Percentiles rank a stretch among this genome's conserved stretches.
phyloP scores from a whole-genome alignment of 108 stramenopile species.

The Skeletonema menzelii region DNA sequence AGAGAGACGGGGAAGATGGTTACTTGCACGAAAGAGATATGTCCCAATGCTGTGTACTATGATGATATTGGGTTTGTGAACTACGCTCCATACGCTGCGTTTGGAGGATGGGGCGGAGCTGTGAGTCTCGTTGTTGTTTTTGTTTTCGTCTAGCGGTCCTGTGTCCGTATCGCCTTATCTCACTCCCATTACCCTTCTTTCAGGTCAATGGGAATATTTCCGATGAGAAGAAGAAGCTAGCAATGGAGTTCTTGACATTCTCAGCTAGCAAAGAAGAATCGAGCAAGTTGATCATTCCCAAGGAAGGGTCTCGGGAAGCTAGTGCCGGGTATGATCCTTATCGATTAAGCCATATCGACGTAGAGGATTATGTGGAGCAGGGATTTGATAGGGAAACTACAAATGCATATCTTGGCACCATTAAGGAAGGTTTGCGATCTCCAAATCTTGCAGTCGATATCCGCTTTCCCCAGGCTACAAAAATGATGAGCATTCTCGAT shows the following conservation, averaged over 20 bases:
- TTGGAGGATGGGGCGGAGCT: slow-evolving; percentile 48
- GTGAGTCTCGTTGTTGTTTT: slow-evolving; percentile 2
- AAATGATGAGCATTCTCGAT: slow-evolving; percentile 30
- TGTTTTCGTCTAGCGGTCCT: too few species aligned
- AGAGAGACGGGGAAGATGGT: slow-evolving; percentile 30
- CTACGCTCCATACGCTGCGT: slow-evolving; percentile 51
- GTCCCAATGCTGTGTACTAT: slow-evolving; percentile 44
- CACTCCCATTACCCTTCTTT: background rate
- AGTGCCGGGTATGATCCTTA: slow-evolving; percentile 34
- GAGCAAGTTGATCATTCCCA: slow-evolving; percentile 39
- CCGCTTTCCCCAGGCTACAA: slow-evolving; percentile 29
- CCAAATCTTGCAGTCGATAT: slow-evolving; percentile 47
- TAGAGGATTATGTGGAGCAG: slow-evolving; percentile 22
- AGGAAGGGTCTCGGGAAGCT: slow-evolving; percentile 9
- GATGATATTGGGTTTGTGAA: slow-evolving; percentile 50
- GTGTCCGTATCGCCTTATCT: background rate
- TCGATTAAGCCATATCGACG: slow-evolving; percentile 33
- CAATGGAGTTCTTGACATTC: slow-evolving; percentile 51
- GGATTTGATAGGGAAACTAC: slow-evolving; percentile 18
- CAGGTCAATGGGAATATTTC: slow-evolving; percentile 5
- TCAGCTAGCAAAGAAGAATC: slow-evolving; percentile 29
- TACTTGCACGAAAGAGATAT: slow-evolving; percentile 30
- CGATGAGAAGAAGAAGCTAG: slow-evolving; percentile 16
- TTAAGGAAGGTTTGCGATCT: slow-evolving; percentile 24
- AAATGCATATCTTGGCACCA: slow-evolving; percentile 36